Evolutionary conservation across 345 rosid species (phyloP).

Genomic region (Chamaenerion angustifolium): DNA sequence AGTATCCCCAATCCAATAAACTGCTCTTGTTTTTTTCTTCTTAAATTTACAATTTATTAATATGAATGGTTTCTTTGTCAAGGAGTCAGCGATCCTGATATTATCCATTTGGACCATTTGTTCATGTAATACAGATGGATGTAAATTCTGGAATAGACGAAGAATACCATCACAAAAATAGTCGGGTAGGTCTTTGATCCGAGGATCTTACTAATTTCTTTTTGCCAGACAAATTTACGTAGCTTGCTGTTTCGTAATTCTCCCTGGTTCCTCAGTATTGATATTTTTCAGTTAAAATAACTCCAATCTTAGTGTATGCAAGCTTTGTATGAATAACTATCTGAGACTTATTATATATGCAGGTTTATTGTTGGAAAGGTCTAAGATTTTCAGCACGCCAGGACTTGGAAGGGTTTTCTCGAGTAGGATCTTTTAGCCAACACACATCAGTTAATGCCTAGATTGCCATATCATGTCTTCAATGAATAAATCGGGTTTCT

Average conservation of each 20-base stretch:
- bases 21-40: no score
- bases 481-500: slow-evolving; percentile 1
- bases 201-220: neutral
- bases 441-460: neutral
- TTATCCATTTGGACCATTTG: no score
- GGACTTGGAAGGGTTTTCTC: slow-evolving; percentile 93
- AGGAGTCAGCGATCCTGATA: no score
- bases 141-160: slow-evolving; percentile 86
- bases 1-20: neutral
- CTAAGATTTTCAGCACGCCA: slow-evolving; percentile 85
- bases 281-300: neutral
- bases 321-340: no score
- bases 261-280: neutral
- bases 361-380: slow-evolving; percentile 99
- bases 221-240: neutral
- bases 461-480: neutral
- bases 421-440: slow-evolving; percentile 27
- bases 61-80: neutral
- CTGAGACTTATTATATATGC: slow-evolving; percentile 5
- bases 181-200: slow-evolving; percentile 34
- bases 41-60: neutral
- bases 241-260: neutral
- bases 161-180: slow-evolving; percentile 86
- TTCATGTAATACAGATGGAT: slow-evolving; percentile 59
- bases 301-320: no score